Conservation (phyloP, 345 rosid genomes). For the Cardiospermum halicacabum region DNA sequence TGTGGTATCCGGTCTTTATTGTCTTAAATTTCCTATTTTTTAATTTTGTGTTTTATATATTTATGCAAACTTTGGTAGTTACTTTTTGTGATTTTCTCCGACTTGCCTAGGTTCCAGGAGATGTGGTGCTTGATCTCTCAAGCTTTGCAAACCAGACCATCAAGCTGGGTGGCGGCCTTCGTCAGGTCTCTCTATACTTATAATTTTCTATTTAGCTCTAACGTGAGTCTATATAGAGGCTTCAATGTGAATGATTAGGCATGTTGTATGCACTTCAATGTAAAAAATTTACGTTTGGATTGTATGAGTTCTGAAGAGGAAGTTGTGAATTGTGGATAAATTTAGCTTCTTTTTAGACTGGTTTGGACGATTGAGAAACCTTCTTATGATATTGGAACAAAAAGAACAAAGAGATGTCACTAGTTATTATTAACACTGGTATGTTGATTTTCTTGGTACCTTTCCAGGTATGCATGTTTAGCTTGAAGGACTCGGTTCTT, state of each 20-base stretch:
- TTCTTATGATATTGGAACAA: too few relatives aligned
- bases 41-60: neutral
- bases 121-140: conserved; percentile 73
- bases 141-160: conserved; percentile 66
- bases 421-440: neutral
- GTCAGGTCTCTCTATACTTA: conserved; percentile 45
- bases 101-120: conserved; percentile 65
- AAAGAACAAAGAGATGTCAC: too few relatives aligned
- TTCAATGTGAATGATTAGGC: neutral
- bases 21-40: neutral
- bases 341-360: neutral
- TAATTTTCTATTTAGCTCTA: neutral
- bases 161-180: conserved; percentile 87
- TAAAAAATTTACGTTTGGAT: neutral
- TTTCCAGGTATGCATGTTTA: neutral
- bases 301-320: neutral
- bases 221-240: neutral
- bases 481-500: neutral
- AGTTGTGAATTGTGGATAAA: neutral
- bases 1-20: conserved; percentile 37
- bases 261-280: neutral
- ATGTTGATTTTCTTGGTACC: neutral
- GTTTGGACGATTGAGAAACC: too few relatives aligned
- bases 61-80: neutral
- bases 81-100: neutral